These are phyloP conservation scores for Nigrospora oryzae DNA, from an alignment of 2,329 filamentous ascomycete species.

Conservation along the genomic window DNA sequence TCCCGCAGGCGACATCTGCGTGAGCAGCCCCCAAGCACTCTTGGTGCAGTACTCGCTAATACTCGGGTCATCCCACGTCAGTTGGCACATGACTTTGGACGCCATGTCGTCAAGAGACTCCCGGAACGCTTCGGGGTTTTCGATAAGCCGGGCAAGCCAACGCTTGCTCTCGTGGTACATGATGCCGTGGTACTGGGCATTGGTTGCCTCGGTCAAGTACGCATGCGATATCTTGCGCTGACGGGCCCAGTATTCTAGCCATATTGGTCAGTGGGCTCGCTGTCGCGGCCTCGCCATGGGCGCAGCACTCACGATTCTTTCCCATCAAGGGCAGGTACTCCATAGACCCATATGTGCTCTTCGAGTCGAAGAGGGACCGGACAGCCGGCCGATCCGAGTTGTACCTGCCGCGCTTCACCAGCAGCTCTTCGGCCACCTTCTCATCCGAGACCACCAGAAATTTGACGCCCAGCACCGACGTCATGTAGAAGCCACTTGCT, in stretches of 20 bases:
- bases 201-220: slow-evolving; percentile 32
- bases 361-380: slow-evolving; percentile 42
- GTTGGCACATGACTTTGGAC: slow-evolving; percentile 45
- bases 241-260: slow-evolving; percentile 42
- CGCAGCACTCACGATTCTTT: slow-evolving; percentile 35
- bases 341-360: slow-evolving; percentile 45
- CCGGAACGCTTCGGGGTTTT: slow-evolving; percentile 40
- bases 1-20: slow-evolving; percentile 48
- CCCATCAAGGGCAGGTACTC: slow-evolving; percentile 49
- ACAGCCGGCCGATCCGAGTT: slow-evolving; percentile 41
- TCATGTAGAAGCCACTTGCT: slow-evolving; percentile 22
- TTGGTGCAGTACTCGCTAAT: slow-evolving; percentile 38
- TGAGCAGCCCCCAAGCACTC: slow-evolving; percentile 46
- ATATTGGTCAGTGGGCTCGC: background rate
- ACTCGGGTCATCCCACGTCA: slow-evolving; percentile 43
- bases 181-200: slow-evolving; percentile 20
- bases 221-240: slow-evolving; percentile 44
- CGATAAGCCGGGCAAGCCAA: slow-evolving; percentile 38
- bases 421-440: slow-evolving; percentile 40
- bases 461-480: slow-evolving; percentile 23
- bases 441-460: slow-evolving; percentile 40
- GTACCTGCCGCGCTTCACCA: slow-evolving; percentile 41
- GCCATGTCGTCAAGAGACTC: slow-evolving; percentile 46
- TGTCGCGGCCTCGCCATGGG: background rate
- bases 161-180: slow-evolving; percentile 47